Percentiles rank a stretch among this genome's conserved stretches.
These are phyloP conservation scores for Nothomitra cinnamomea DNA, from an alignment of 2,329 filamentous ascomycete species.

Conservation along the genomic window DNA sequence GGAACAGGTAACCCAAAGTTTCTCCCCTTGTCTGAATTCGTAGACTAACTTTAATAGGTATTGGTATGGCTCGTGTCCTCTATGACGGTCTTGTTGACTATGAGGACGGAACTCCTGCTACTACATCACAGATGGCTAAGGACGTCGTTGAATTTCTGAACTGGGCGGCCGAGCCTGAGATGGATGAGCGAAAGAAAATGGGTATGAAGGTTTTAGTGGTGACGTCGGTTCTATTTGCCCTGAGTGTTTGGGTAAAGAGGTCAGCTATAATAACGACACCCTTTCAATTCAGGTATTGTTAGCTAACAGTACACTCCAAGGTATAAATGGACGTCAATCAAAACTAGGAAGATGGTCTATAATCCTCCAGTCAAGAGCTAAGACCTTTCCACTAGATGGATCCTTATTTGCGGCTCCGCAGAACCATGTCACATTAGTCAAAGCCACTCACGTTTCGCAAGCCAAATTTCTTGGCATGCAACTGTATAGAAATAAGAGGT, in stretches of 20 bases:
- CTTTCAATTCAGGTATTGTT: background rate
- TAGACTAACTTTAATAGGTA: conserved; percentile 29
- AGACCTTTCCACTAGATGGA: background rate
- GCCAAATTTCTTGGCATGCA: no score
- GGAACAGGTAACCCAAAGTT: conserved; percentile 50
- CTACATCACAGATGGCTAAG: conserved; percentile 98
- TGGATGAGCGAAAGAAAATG: conserved; percentile 99
- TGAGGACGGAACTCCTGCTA: conserved; percentile 86
- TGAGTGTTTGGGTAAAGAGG: conserved; percentile 96
- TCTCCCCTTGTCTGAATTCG: background rate
- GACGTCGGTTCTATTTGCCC: conserved; percentile 57
- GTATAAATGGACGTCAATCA: conserved; percentile 96
- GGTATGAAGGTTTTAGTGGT: conserved; percentile 89
- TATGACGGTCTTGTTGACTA: conserved; percentile 97
- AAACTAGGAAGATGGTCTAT: conserved; percentile 88
- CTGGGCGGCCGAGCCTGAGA: conserved; percentile 97
- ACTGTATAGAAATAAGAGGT: no score
- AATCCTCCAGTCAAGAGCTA: conserved; percentile 40
- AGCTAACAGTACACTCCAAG: conserved; percentile 15
- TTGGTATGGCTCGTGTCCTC: conserved; percentile 96
- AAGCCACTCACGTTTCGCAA: no score
- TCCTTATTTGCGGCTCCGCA: background rate
- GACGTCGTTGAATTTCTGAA: conserved; percentile 98
- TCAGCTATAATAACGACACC: conserved; percentile 16
- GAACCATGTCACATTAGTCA: no score